Evolutionary conservation across 108 stramenopile species (phyloP).

Genomic region (Nitzschia putrida): DNA sequence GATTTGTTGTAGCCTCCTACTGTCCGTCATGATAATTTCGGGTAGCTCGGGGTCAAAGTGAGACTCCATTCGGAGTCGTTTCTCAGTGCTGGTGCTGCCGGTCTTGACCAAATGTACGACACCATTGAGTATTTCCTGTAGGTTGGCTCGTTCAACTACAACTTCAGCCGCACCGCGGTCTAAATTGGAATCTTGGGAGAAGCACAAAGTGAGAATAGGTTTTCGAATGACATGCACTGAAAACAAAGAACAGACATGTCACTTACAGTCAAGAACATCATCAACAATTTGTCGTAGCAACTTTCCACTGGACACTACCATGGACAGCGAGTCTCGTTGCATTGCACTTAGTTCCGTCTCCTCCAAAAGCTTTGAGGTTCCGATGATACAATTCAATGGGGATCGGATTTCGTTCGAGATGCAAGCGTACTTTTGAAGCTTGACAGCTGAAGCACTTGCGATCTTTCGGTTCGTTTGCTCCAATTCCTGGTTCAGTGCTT

Average conservation of each 20-base stretch:
- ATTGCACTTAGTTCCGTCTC: slow-evolving; percentile 32
- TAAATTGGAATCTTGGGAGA: slow-evolving; percentile 13
- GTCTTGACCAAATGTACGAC: slow-evolving; percentile 40
- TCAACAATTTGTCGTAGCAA: slow-evolving; percentile 30
- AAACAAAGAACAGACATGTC: neutral
- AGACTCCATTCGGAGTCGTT: slow-evolving; percentile 16
- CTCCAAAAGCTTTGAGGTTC: slow-evolving; percentile 27
- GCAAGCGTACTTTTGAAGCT: slow-evolving; percentile 36
- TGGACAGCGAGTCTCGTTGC: slow-evolving; percentile 36
- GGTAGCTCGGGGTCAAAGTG: slow-evolving; percentile 33
- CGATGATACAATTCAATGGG: slow-evolving; percentile 41
- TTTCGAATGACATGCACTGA: too few species aligned
- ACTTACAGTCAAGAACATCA: slow-evolving; percentile 40
- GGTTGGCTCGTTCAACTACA: slow-evolving; percentile 11
- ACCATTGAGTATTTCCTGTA: slow-evolving; percentile 25
- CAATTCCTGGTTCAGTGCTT: slow-evolving; percentile 26
- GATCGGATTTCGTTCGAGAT: slow-evolving; percentile 41
- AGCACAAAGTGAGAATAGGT: neutral
- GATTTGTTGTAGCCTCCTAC: slow-evolving; percentile 50
- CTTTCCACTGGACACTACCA: slow-evolving; percentile 31
- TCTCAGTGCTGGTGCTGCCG: slow-evolving; percentile 10
- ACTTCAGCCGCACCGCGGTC: slow-evolving; percentile 23
- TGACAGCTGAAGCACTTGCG: slow-evolving; percentile 14
- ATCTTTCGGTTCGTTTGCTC: slow-evolving; percentile 28
- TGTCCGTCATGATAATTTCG: slow-evolving; percentile 37